phyloP scores from a whole-genome alignment of 2,329 filamentous ascomycete genomes.

The Verticillium tricorpus region DNA sequence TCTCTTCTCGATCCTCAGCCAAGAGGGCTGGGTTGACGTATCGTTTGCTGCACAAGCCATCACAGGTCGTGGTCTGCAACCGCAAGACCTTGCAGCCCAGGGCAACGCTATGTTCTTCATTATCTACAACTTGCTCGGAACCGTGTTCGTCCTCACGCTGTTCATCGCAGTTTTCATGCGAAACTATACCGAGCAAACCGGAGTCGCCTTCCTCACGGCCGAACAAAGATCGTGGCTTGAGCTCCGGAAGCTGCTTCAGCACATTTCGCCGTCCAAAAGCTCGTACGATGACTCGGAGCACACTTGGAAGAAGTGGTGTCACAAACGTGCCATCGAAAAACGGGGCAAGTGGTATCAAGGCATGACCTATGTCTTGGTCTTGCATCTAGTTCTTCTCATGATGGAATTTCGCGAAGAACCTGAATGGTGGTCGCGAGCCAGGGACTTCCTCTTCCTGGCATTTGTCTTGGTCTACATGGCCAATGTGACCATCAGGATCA shows the following conservation, averaged over 20 bases:
- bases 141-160: conserved; percentile 92
- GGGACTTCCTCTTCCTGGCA: conserved; percentile 73
- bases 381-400: conserved; percentile 80
- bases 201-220: conserved; percentile 90
- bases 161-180: conserved; percentile 99
- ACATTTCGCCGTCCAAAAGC: conserved; percentile 91
- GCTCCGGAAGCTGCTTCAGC: conserved; percentile 81
- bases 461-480: conserved; percentile 79
- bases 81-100: conserved; percentile 61
- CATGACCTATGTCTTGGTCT: conserved; percentile 72
- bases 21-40: conserved; percentile 97
- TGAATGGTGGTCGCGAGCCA: conserved; percentile 61
- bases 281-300: conserved; percentile 74
- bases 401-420: conserved; percentile 81
- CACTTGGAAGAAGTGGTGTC: conserved; percentile 89
- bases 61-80: conserved; percentile 71
- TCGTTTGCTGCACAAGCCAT: conserved; percentile 81
- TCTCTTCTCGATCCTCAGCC: conserved; percentile 96
- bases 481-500: conserved; percentile 79
- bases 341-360: conserved; percentile 84
- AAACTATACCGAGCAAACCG: conserved; percentile 98
- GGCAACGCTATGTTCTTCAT: conserved; percentile 94
- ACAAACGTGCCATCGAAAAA: conserved; percentile 90
- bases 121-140: conserved; percentile 91
- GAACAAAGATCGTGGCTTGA: conserved; percentile 98